phyloP scores from a whole-genome alignment of 177 flowering plant genomes.

The Telopea speciosissima region DNA sequence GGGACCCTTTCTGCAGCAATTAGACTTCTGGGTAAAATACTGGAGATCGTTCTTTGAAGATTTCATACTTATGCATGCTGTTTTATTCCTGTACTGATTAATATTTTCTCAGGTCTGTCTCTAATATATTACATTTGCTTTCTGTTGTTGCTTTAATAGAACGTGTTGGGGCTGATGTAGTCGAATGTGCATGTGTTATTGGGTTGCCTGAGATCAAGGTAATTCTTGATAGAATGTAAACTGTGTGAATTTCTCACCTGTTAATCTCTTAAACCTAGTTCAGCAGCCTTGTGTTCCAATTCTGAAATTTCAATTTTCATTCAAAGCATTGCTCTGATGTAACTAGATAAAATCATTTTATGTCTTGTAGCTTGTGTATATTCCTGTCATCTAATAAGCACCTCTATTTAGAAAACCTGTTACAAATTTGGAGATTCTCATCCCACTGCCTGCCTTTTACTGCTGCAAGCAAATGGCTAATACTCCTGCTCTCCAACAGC shows the following conservation, averaged over 20 bases:
- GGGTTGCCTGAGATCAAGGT: constrained; percentile 79
- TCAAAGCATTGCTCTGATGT: too few relatives aligned
- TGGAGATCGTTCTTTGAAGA: too few relatives aligned
- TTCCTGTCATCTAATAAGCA: too few relatives aligned
- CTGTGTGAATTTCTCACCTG: neutral
- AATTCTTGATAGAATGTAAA: constrained; percentile 7
- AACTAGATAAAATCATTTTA: too few relatives aligned
- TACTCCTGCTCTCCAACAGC: neutral
- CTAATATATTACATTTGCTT: neutral
- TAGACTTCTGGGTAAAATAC: neutral
- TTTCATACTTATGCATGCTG: too few relatives aligned
- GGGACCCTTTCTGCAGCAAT: neutral
- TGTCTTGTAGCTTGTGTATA: too few relatives aligned
- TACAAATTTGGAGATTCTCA: too few relatives aligned
- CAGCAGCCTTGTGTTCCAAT: neutral
- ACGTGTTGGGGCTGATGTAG: constrained; percentile 74
- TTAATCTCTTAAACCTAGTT: neutral
- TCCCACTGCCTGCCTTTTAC: too few relatives aligned
- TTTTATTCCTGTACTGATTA: too few relatives aligned
- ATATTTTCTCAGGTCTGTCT: neutral
- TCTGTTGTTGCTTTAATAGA: constrained; percentile 32
- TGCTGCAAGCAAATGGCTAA: too few relatives aligned
- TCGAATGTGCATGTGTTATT: constrained; percentile 86
- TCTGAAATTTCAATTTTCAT: too few relatives aligned
- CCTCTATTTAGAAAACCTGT: too few relatives aligned